A percentile compares a stretch with the other conserved stretches of the same genome.
Evolutionary conservation across 169 alveolate species (phyloP).

Genomic region (Plasmodium knowlesi): DNA sequence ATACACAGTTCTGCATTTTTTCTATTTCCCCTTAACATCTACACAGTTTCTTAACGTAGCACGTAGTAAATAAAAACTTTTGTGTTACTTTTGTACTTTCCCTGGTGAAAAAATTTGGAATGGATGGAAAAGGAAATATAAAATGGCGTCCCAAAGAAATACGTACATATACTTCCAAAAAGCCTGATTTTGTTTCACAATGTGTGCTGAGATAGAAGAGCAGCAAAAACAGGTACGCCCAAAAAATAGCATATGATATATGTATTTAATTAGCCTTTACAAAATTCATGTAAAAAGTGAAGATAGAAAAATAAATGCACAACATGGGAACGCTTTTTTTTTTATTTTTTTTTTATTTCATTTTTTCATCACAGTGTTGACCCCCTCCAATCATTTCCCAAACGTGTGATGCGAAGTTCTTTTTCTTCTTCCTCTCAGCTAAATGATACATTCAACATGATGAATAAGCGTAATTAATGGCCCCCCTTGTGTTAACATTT

Average conservation of each 20-base stretch:
- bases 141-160: neutral
- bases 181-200: neutral
- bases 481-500: neutral
- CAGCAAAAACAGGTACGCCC: neutral
- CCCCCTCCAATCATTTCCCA: neutral
- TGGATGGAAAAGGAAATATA: neutral
- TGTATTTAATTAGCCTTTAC: neutral
- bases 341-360: neutral
- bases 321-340: neutral
- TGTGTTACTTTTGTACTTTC: neutral
- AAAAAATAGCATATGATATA: neutral
- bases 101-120: neutral
- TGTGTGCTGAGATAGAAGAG: neutral
- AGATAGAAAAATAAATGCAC: conserved; percentile 6
- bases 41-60: neutral
- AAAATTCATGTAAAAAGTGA: neutral
- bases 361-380: neutral
- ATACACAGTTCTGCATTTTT: neutral
- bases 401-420: neutral
- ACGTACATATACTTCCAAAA: neutral
- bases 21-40: neutral
- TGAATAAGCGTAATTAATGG: neutral
- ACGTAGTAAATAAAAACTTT: neutral
- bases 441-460: neutral
- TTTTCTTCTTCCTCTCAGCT: neutral